These are phyloP conservation scores for Xylaria sp. DNA, from an alignment of 2,329 filamentous ascomycete species.

Conservation along the genomic window DNA sequence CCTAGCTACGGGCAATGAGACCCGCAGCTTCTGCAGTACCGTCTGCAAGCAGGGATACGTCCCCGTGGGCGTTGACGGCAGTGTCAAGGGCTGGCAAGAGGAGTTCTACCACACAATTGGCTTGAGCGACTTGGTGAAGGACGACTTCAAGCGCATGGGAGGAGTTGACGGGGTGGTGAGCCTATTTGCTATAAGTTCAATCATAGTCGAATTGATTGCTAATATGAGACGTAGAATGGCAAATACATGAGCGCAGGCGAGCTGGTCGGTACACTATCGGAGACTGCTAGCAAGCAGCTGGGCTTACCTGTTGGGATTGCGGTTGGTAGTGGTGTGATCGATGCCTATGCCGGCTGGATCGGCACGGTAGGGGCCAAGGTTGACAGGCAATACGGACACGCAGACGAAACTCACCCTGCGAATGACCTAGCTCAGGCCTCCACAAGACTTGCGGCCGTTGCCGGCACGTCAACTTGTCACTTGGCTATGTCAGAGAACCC, in stretches of 20 bases:
- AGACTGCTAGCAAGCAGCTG: conserved; percentile 83
- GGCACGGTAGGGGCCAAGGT: conserved; percentile 98
- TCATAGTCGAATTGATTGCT: conserved; percentile 34
- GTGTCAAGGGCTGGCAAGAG: conserved; percentile 97
- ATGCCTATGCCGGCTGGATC: conserved; percentile 98
- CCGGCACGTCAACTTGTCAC: conserved; percentile 97
- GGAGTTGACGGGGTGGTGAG: conserved; percentile 94
- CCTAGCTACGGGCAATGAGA: conserved; percentile 91
- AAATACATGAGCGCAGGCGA: conserved; percentile 92
- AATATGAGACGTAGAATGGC: conserved; percentile 77
- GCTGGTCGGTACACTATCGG: conserved; percentile 83
- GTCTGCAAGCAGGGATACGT: conserved; percentile 98
- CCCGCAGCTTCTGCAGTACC: conserved; percentile 91
- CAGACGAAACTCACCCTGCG: conserved; percentile 73
- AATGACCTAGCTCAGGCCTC: conserved; percentile 95
- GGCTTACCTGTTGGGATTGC: conserved; percentile 88
- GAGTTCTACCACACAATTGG: conserved; percentile 92
- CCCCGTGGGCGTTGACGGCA: conserved; percentile 95
- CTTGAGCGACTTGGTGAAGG: conserved; percentile 81
- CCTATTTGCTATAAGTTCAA: conserved; percentile 52
- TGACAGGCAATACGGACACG: conserved; percentile 72
- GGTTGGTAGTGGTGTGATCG: conserved; percentile 95
- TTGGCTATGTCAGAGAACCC: conserved; percentile 93
- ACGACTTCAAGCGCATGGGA: conserved; percentile 92
- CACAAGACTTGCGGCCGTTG: conserved; percentile 89